Conservation (phyloP, 495 filamentous ascomycete species). For the Rhizodiscina lignyota region DNA sequence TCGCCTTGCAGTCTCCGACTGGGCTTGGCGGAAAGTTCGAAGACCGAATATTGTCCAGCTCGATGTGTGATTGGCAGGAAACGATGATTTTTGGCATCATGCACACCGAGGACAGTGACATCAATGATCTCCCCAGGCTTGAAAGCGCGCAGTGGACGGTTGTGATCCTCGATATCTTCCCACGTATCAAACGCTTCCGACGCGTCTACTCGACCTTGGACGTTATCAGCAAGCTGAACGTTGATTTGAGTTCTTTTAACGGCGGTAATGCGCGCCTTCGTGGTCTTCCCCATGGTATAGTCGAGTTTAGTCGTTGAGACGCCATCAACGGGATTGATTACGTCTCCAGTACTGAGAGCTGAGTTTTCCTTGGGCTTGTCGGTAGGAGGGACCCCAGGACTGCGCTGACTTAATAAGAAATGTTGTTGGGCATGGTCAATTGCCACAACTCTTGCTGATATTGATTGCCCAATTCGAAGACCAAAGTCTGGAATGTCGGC, state of each 20-base stretch:
- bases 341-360: conserved; percentile 12
- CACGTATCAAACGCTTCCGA: conserved; percentile 78
- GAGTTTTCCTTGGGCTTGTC: conserved; percentile 9
- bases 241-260: conserved; percentile 85
- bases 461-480: conserved; percentile 49
- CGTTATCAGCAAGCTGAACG: conserved; percentile 72
- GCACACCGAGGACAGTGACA: conserved; percentile 69
- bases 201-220: conserved; percentile 80
- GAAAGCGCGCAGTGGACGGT: conserved; percentile 58
- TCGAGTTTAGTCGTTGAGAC: conserved; percentile 47
- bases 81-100: conserved; percentile 77
- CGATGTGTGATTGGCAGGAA: conserved; percentile 86
- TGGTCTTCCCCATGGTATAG: conserved; percentile 54
- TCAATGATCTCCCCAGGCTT: conserved; percentile 48
- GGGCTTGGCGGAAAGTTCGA: conserved; percentile 77
- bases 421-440: conserved; percentile 44
- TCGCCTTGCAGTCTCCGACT: conserved; percentile 40
- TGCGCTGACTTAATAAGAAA: conserved; percentile 33
- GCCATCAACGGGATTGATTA: conserved; percentile 55
- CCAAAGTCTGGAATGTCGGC: conserved; percentile 57
- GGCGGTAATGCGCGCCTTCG: conserved; percentile 61
- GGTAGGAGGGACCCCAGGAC: conserved; percentile 17
- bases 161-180: conserved; percentile 70
- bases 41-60: conserved; percentile 55
- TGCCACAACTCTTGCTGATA: conserved; percentile 51